A percentile compares a stretch with the other conserved stretches of the same genome.
Evolutionary conservation across 1,139 yeast genomes (phyloP).

Genomic region (Scheffersomyces parashehatae): DNA sequence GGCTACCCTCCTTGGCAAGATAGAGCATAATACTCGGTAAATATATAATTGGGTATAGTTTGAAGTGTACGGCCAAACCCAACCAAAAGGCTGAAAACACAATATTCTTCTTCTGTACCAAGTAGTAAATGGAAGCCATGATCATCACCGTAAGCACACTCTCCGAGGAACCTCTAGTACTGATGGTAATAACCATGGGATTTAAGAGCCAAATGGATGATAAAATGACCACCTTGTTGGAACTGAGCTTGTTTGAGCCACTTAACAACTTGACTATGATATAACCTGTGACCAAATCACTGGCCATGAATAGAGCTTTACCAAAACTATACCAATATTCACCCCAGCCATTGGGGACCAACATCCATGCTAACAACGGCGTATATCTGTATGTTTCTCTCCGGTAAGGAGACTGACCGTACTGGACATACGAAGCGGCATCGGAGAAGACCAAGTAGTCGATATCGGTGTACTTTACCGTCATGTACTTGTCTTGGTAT

Average conservation of each 20-base stretch:
- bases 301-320: slow-evolving; percentile 68
- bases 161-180: slow-evolving; percentile 93
- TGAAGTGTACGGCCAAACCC: slow-evolving; percentile 86
- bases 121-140: slow-evolving; percentile 55
- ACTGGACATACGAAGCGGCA: slow-evolving; percentile 73
- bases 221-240: slow-evolving; percentile 35
- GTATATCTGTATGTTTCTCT: slow-evolving; percentile 93
- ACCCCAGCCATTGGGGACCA: slow-evolving; percentile 62
- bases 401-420: slow-evolving; percentile 69
- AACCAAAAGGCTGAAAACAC: slow-evolving; percentile 61
- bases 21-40: slow-evolving; percentile 52
- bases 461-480: slow-evolving; percentile 86
- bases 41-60: slow-evolving; percentile 88
- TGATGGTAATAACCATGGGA: slow-evolving; percentile 93
- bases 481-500: slow-evolving; percentile 80
- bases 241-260: slow-evolving; percentile 14
- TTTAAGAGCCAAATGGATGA: slow-evolving; percentile 81
- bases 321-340: slow-evolving; percentile 67
- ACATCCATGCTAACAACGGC: slow-evolving; percentile 82
- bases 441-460: slow-evolving; percentile 93
- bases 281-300: slow-evolving; percentile 81
- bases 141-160: slow-evolving; percentile 81
- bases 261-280: slow-evolving; percentile 49
- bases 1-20: slow-evolving; percentile 20
- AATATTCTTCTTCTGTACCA: slow-evolving; percentile 30